Percentiles rank a stretch among this genome's conserved stretches.
These are phyloP conservation scores for Capronia coronata DNA, from an alignment of 2,329 filamentous ascomycete species.

Conservation along the genomic window DNA sequence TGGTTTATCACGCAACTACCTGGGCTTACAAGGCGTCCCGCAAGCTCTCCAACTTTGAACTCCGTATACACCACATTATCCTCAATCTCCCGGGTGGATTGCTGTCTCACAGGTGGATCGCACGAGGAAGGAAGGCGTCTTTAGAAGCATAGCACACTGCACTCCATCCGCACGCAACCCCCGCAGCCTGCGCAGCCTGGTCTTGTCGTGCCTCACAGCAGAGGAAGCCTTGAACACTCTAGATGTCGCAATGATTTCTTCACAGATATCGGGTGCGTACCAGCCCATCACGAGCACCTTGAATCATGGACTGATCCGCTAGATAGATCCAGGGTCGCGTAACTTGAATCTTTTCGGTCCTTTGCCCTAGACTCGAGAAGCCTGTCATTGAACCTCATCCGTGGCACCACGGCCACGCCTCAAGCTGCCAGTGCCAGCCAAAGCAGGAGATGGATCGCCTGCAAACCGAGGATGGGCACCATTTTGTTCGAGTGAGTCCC, in stretches of 20 bases:
- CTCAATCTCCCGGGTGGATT: conserved; percentile 19
- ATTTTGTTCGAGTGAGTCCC: conserved; percentile 42
- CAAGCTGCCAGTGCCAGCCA: conserved; percentile 2
- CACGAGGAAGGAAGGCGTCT: conserved; percentile 6
- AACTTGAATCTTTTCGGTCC: conserved; percentile 32
- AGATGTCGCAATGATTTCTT: conserved; percentile 22
- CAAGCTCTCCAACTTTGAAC: conserved; percentile 3
- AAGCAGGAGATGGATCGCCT: conserved; percentile 41
- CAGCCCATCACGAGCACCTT: conserved; percentile 30
- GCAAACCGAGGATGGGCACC: conserved; percentile 46
- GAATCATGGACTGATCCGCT: conserved; percentile 29
- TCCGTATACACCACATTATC: conserved; percentile 14
- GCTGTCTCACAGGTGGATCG: conserved; percentile 19
- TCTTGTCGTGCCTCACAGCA: conserved; percentile 16
- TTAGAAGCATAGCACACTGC: conserved; percentile 2
- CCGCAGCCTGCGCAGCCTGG: conserved; percentile 12
- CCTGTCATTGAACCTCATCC: neutral
- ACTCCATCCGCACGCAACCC: too few species aligned
- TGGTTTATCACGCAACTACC: conserved; percentile 14
- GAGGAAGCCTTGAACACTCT: conserved; percentile 10
- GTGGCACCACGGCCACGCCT: conserved; percentile 28
- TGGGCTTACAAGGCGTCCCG: conserved; percentile 19
- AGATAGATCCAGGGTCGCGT: conserved; percentile 34
- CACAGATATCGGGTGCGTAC: conserved; percentile 20
- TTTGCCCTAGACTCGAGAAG: conserved; percentile 29